Evolutionary conservation across 2,329 filamentous ascomycete genomes (phyloP), one percentile per base, ranked within the genome.

Genomic region (Hirsutella rhossiliensis): DNA sequence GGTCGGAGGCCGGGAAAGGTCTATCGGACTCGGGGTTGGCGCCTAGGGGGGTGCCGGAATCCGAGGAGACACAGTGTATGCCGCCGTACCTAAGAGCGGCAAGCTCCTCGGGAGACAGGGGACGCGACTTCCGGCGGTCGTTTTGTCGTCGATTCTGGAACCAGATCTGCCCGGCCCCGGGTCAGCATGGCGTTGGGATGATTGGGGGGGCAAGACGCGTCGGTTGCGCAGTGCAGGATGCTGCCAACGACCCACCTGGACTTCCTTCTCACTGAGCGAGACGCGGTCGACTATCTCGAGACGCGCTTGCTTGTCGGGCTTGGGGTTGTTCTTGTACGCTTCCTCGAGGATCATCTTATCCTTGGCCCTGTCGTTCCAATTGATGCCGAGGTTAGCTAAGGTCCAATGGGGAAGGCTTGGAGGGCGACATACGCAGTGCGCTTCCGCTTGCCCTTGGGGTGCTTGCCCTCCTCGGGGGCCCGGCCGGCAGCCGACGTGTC

Each of bases 121-220:
- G 88, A 53, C 86, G 83, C 44, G 87, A 87, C 68, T 90, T 94
- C 52, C 90, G 79, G 54, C 90, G 78, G 61, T 94, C 87, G 63
- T 94, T 95, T 63, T 97, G 90, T 52, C 90, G 78, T 57, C 88
- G 80, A 58, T 96, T 96, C 59, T 96, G 90, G 66, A 96, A 96
- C 90, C 90, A 97, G 55, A 96, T 95, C 90, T 96, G 46, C n/a
- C 39, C 44, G 23, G 36, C 32, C 15, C 42, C 8, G 6, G 3
- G 37, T 38, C 18, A 27, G 38, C 27, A 40, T 17, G n/a, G n/a
- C 27, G 11, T 34, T 12, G 31, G 8, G 17, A 11, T 34, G 23
- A 27, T 27, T 37, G 15, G 34, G n/a, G 31, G n/a, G 18, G 15
- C 9, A 11, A 37, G 34, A 37, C n/a, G 34, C 34, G 34, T 37